Conservation (phyloP, 306 rosid species). For the Dicorynia guianensis region DNA sequence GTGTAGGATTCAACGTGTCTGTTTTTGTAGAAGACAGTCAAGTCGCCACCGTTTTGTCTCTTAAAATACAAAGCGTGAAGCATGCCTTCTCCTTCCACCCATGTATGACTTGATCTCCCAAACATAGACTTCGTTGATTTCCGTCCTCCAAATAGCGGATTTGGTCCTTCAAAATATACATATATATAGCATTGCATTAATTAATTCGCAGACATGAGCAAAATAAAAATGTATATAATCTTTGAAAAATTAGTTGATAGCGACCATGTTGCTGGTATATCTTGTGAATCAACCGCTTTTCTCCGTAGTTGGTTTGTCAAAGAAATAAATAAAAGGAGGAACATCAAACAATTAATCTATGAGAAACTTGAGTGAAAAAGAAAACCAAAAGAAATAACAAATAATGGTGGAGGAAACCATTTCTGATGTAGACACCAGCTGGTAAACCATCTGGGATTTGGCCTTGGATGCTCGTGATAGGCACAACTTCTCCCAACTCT, state of each 20-base stretch:
- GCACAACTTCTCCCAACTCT: conserved; percentile 48
- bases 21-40: conserved; percentile 57
- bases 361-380: too few relatives aligned
- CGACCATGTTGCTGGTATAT: too few relatives aligned
- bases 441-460: conserved; percentile 57
- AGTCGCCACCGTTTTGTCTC: conserved; percentile 28
- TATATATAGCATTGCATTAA: too few relatives aligned
- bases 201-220: not conserved
- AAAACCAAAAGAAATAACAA: too few relatives aligned
- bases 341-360: too few relatives aligned
- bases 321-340: too few relatives aligned
- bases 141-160: conserved; percentile 66
- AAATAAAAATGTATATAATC: too few relatives aligned
- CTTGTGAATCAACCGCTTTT: too few relatives aligned
- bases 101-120: conserved; percentile 54
- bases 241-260: too few relatives aligned
- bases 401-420: conserved; percentile 41
- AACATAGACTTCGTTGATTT: conserved; percentile 54
- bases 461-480: conserved; percentile 47
- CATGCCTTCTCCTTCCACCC: conserved; percentile 88
- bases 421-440: conserved; percentile 60
- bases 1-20: conserved; percentile 58
- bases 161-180: conserved; percentile 51
- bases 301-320: too few relatives aligned
- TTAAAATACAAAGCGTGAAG: conserved; percentile 65